Base-by-base conservation (phyloP, 2,329 filamentous ascomycete species). In the Ophiocordyceps camponoti-saundersi region DNA sequence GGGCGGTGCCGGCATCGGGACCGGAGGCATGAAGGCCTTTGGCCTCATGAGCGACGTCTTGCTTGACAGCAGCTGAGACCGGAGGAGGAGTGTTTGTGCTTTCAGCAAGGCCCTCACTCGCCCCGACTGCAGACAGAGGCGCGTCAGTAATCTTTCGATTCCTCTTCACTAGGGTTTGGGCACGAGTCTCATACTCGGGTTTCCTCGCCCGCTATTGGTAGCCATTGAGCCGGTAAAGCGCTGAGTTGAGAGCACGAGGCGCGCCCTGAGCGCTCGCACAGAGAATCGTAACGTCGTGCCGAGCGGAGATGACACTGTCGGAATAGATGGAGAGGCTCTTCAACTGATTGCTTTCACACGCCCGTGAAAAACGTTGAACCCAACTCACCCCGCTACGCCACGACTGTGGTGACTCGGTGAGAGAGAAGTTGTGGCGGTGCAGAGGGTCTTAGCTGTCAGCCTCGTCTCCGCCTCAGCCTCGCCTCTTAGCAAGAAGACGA, bases 251-350 rank as follows among this genome's bases (percentile, higher is more conserved):
- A 66, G 70, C 64, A 69, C 61, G 61, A 70, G 69, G 65, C 72
- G 73, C 74, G 75, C 72, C 59, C 71, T 67, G 59, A 78, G 70
- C 64, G 73, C 72, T 69, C 71, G 69, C 56, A 66, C 60, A 50
- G 72, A 59, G 58, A 71, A 60, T 69, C 65, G 69, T 60, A 70
- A 73, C 70, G 65, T 66, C 57, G 62, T 67, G 53, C 56, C 59
- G 60, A 60, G n/a, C 32, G 32, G 16, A 34, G 32, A 26, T 26
- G 23, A 8, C 8, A 8, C n/a, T n/a, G n/a, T n/a, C n/a, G n/a
- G n/a, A n/a, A n/a, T n/a, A n/a, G n/a, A n/a, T n/a, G n/a, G n/a
- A n/a, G n/a, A n/a, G n/a, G 4, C 23, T 26, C 8, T 26, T 26
- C 23, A 26, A 26, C 23, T 8, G 23, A 26, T 26, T 4, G 23